These are phyloP conservation scores for Amborella trichopoda DNA, from an alignment of 164 flowering plant species.

Conservation along the genomic window DNA sequence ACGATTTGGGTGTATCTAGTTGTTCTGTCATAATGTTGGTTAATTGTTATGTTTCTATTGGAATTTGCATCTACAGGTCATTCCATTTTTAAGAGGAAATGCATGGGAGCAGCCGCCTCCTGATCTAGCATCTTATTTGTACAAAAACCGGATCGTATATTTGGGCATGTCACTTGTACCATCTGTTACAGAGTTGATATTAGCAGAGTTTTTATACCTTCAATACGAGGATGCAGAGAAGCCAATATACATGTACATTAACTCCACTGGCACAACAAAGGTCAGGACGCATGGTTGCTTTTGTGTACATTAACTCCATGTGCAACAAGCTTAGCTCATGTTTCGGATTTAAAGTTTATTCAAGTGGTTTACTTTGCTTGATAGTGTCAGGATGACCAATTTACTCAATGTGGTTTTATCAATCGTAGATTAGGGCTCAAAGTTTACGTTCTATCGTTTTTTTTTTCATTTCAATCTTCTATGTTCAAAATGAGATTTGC, in stretches of 20 bases:
- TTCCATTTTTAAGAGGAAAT: slow-evolving; percentile 70
- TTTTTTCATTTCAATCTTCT: too few species aligned
- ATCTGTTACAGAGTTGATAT: slow-evolving; percentile 74
- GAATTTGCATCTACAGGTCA: slow-evolving; percentile 42
- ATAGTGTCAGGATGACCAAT: too few species aligned
- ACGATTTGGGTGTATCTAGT: background rate
- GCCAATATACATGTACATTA: slow-evolving; percentile 83
- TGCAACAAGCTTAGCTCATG: too few species aligned
- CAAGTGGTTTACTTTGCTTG: too few species aligned
- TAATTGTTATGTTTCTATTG: background rate
- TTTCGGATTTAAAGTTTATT: too few species aligned
- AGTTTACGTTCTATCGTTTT: too few species aligned
- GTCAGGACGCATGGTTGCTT: too few species aligned
- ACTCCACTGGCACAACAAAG: slow-evolving; percentile 93
- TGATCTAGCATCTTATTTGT: slow-evolving; percentile 83
- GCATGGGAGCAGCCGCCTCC: slow-evolving; percentile 96
- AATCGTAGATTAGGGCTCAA: too few species aligned
- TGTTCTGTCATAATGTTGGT: background rate
- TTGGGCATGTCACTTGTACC: slow-evolving; percentile 90
- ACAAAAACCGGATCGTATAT: slow-evolving; percentile 76
- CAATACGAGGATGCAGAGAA: slow-evolving; percentile 64
- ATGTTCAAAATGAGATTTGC: too few species aligned
- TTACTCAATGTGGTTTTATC: too few species aligned
- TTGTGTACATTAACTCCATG: too few species aligned
- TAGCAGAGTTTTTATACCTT: slow-evolving; percentile 84